Base-by-base conservation (phyloP, 2,329 filamentous ascomycete species). In the Fusarium nisikadoi region DNA sequence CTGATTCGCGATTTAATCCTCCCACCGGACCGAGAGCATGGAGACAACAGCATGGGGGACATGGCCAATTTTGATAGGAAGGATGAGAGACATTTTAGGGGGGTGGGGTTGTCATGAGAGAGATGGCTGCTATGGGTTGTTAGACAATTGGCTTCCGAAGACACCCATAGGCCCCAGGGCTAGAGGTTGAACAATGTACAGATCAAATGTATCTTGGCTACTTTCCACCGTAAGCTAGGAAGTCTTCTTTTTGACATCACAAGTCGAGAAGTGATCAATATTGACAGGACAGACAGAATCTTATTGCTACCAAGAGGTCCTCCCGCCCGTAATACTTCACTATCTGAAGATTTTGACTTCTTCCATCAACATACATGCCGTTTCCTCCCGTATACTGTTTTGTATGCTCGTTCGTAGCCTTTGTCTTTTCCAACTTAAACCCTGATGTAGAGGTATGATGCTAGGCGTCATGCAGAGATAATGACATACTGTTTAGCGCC, bases 151-250 rank as follows among this genome's bases (percentile, higher is more conserved):
- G 14, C 46, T 31, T 23, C 16, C 10, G n/a, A 14, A 23, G n/a
- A n/a, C 10, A 16, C 8, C n/a, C 13, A n/a, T 6, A n/a, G 20
- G 8, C 13, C 14, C 7, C 39, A 23, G 39, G 12, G 39, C 14
- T 23, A 6, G 13, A 42, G 14, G n/a, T 23, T 10, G n/a, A 42
- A 23, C 4, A 16, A 42, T 42, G 39, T 23, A 43, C 23, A 23
- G 23, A 23, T 20, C 8, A 52, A 52, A 52, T 7, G 12, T n/a
- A 36, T 25, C 2, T 10, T 3, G 17, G 12, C 27, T 1, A 12
- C 1, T 19, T 25, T 7, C 7, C 27, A 29, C 27, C 20, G 20
- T 20, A 4, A 20, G 36, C 19, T 1, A 16, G 13, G 6, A 1
- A 23, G 4, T 2, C 19, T 13, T 19, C 8, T 33, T 12, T 20